Evolutionary conservation across 2,329 filamentous ascomycete species (phyloP), one percentile per base, ranked within the genome.

Genomic region (Gnomoniopsis sp.): DNA sequence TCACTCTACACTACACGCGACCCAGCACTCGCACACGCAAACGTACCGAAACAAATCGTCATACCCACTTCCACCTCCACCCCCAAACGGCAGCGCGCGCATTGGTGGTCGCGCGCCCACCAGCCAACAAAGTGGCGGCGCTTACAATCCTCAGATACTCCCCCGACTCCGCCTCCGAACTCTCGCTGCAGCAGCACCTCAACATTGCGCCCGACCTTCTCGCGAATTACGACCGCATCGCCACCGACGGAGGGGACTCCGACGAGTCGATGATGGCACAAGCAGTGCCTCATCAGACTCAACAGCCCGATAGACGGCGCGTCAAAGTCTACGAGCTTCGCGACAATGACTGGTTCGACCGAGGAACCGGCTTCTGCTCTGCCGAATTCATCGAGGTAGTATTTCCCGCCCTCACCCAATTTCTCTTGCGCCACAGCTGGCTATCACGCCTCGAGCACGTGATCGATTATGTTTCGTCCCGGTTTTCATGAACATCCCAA

Each of bases 321-420:
- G 95, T 98, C 76, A 99, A 99, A 82, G 95, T 99, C 72, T 99
- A 99, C 76, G 95, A 98, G 80, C 84, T 99, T 69, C 91, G 91
- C 74, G 92, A 96, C 77, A 96, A 96, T 82, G 95, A 98, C 85
- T 99, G 95, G 95, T 97, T 93, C 73, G 95, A 99, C 77, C 85
- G 93, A 70, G 95, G 95, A 64, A 99, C 95, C 50, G 95, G 95
- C 63, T 97, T 97, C 75, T 98, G 95, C 74, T 90, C 86, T 61
- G 92, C 93, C 50, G 83, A 87, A 64, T 84, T 89, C 64, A 77
- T 88, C 64, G 83, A 87, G 73, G 90, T 95, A 84, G 89, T 54
- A 57, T 53, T 46, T 43, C 49, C 58, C 47, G 36, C 49, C 49
- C n/a, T 60, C 43, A 14, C 22, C 49, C 57, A 21, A 17, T 17